Evolutionary conservation across 192 early-diverging fungal genomes (phyloP).

Genomic region (Coemansia sp.): DNA sequence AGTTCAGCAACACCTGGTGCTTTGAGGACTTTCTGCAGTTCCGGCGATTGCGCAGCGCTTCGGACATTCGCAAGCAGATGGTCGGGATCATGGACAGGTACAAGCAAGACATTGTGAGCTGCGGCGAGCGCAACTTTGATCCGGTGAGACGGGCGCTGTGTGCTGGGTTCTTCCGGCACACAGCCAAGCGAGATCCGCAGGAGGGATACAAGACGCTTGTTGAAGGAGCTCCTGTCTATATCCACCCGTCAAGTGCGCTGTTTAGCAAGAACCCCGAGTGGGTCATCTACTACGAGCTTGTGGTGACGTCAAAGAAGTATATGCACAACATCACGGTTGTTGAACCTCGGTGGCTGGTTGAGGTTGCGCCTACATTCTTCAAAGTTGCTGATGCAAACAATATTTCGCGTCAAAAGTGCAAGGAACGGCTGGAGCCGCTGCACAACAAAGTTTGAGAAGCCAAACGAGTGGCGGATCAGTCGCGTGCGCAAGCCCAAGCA

Average conservation of each 20-base stretch:
- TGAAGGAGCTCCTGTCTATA: slow-evolving; percentile 96
- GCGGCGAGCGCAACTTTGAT: slow-evolving; percentile 88
- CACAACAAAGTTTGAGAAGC: slow-evolving; percentile 91
- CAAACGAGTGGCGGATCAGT: slow-evolving; percentile 95
- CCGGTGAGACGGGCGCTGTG: slow-evolving; percentile 89
- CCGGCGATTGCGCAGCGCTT: slow-evolving; percentile 85
- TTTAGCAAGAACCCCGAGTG: slow-evolving; percentile 97
- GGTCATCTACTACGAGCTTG: slow-evolving; percentile 94
- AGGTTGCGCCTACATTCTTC: slow-evolving; percentile 99
- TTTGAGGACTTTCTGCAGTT: slow-evolving; percentile 92
- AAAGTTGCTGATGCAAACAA: slow-evolving; percentile 92
- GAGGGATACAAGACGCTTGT: slow-evolving; percentile 99
- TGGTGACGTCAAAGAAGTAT: slow-evolving; percentile 98
- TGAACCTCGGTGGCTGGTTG: slow-evolving; percentile 92
- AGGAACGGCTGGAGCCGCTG: slow-evolving; percentile 93
- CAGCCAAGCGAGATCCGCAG: slow-evolving; percentile 98
- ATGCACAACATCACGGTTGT: slow-evolving; percentile 98
- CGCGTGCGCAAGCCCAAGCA: slow-evolving; percentile 67
- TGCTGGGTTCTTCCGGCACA: slow-evolving; percentile 93
- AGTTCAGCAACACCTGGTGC: slow-evolving; percentile 82
- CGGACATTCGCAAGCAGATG: slow-evolving; percentile 92
- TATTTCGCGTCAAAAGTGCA: slow-evolving; percentile 88
- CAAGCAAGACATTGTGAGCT: slow-evolving; percentile 93
- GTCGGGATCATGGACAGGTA: slow-evolving; percentile 92
- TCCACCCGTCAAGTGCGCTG: slow-evolving; percentile 94